phyloP scores from a whole-genome alignment of 257 asterid genomes.

The Nicotiana paniculata region DNA sequence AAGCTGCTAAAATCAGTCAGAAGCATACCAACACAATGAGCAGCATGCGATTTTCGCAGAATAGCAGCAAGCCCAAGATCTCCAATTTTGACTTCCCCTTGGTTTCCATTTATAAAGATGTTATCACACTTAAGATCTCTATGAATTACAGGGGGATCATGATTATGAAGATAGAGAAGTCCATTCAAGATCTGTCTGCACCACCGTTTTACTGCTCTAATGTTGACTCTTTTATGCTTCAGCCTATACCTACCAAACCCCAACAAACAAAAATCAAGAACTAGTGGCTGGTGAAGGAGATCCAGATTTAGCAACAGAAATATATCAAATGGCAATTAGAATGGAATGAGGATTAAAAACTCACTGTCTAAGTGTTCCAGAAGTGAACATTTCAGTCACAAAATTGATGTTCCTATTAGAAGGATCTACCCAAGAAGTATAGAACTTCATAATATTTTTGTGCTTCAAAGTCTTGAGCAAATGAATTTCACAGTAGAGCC shows the following conservation, averaged over 20 bases:
- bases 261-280: neutral
- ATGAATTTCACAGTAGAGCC: conserved; percentile 52
- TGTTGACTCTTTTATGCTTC: conserved; percentile 43
- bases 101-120: conserved; percentile 49
- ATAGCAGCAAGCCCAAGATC: conserved; percentile 56
- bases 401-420: conserved; percentile 49
- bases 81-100: conserved; percentile 52
- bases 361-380: conserved; percentile 50
- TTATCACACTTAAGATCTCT: conserved; percentile 57
- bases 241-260: conserved; percentile 33
- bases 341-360: neutral
- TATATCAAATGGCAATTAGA: neutral
- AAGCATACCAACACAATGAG: conserved; percentile 45
- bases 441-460: conserved; percentile 39
- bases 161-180: conserved; percentile 49
- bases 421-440: conserved; percentile 53
- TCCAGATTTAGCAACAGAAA: neutral
- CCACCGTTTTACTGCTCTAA: conserved; percentile 53
- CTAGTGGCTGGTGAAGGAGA: neutral
- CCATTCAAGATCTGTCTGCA: conserved; percentile 50
- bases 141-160: conserved; percentile 52
- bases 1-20: neutral
- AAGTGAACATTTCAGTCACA: conserved; percentile 49
- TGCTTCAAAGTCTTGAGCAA: conserved; percentile 42
- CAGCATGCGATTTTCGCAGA: conserved; percentile 42